Evolutionary conservation across 192 early-diverging fungal genomes (phyloP), one percentile per base, ranked within the genome.

Genomic region (Jimgerdemannia flammicorona): DNA sequence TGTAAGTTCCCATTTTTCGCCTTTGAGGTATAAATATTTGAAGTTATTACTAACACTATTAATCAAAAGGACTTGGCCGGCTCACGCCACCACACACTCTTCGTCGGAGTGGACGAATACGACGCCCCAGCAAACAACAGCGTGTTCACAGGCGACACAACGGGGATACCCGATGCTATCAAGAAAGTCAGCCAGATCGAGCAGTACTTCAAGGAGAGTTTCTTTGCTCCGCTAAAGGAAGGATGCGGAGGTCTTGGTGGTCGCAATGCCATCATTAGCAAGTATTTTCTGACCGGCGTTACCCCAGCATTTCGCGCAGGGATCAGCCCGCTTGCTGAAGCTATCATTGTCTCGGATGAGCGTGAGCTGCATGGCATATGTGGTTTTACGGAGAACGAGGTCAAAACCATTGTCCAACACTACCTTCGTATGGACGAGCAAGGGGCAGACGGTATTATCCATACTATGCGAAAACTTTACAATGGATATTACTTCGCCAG

Each of bases 401-500:
- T 81, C 80, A 81, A 71, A 75, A 74, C 76, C 70, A 77, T 81
- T 72, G 77, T 78, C 74, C 71, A 78, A 69, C 74, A 67, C 74
- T 81, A 78, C 73, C 71, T 81, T 79, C 44, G 63, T 72, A 75
- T 68, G 74, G 59, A 79, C 64, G 71, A 76, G 69, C 74, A 79
- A 64, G 74, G 73, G 29, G 70, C 75, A 70, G 78, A 69, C 44
- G 49, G 44, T 72, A 65, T 79, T 70, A 41, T 76, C 44, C 71
- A 81, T 69, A 67, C 73, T 44, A 77, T 78, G 42, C 69, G 65
- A 41, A 81, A 71, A 67, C 49, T 81, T 41, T 81, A 78, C 76
- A 78, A 78, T 78, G 80, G 73, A 78, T 81, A 81, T 78, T 75
- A 44, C 71, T 81, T 81, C 78, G 76, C 74, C 64, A 75, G 71